Evolutionary conservation across 345 rosid genomes (phyloP).

Genomic region (Salix exigua): DNA sequence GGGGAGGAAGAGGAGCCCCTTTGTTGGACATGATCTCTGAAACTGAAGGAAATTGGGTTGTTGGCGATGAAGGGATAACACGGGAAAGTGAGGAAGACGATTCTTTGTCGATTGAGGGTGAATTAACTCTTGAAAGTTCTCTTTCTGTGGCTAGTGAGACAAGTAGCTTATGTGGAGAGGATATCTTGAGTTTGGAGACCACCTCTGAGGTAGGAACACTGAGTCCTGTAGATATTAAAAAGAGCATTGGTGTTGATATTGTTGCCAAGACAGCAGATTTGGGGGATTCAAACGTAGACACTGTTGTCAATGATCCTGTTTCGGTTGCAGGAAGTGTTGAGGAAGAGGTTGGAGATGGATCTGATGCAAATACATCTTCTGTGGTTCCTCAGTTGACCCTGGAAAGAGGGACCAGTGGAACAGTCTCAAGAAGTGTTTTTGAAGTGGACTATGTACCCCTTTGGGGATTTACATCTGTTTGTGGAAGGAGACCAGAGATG

Average conservation of each 20-base stretch:
- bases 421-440: constrained; percentile 63
- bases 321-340: constrained; percentile 32
- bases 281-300: constrained; percentile 31
- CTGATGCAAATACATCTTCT: constrained; percentile 31
- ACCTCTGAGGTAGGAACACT: constrained; percentile 38
- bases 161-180: constrained; percentile 76
- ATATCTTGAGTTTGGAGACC: constrained; percentile 44
- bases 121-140: constrained; percentile 45
- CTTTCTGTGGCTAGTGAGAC: constrained; percentile 62
- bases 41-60: constrained; percentile 34
- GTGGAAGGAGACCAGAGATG: constrained; percentile 97
- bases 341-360: constrained; percentile 38
- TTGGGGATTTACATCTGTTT: constrained; percentile 75
- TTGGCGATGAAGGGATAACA: constrained; percentile 29
- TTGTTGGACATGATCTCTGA: constrained; percentile 42
- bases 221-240: constrained; percentile 33
- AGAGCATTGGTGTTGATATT: constrained; percentile 35
- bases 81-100: constrained; percentile 57
- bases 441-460: constrained; percentile 85
- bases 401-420: constrained; percentile 36
- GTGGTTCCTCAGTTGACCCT: constrained; percentile 46
- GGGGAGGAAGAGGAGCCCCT: constrained; percentile 21
- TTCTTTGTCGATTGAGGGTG: constrained; percentile 56
- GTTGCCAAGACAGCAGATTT: constrained; percentile 35
- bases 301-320: constrained; percentile 31